phyloP scores from a whole-genome alignment of 257 asterid genomes.

The Capsicum pubescens region DNA sequence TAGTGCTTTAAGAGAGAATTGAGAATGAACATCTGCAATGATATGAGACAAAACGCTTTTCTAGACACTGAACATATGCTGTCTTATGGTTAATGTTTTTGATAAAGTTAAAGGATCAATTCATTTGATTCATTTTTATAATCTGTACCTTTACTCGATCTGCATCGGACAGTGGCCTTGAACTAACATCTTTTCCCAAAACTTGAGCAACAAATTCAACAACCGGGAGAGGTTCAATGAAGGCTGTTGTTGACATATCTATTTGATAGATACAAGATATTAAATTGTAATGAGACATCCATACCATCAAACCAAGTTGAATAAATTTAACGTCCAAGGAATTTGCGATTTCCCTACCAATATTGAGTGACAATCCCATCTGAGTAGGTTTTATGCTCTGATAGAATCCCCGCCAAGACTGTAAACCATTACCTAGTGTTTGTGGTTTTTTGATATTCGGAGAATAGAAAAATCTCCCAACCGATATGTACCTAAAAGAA shows the following conservation, averaged over 20 bases:
- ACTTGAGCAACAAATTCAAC: conserved; percentile 89
- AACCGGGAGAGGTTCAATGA: conserved; percentile 95
- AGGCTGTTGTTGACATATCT: conserved; percentile 99
- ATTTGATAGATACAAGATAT: background rate
- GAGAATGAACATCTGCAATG: no score
- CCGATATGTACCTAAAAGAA: conserved; percentile 71
- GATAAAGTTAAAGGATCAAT: background rate
- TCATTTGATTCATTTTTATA: background rate
- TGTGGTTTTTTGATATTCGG: conserved; percentile 86
- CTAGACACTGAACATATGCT: conserved; percentile 12
- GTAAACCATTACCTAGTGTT: conserved; percentile 90
- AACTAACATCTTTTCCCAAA: conserved; percentile 80
- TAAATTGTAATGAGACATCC: background rate
- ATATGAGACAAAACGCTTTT: background rate
- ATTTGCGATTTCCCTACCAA: conserved; percentile 51
- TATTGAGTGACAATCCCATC: conserved; percentile 97
- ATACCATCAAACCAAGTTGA: background rate
- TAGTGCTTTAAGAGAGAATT: no score
- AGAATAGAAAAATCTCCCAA: conserved; percentile 94
- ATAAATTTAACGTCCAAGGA: background rate
- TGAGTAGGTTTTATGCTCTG: conserved; percentile 98
- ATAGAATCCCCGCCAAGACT: conserved; percentile 99
- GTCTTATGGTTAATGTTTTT: background rate
- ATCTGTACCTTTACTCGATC: conserved; percentile 79
- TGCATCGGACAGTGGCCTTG: conserved; percentile 88